Base-by-base conservation (phyloP, 1,139 yeast genomes). In the Pichia norvegensis region DNA sequence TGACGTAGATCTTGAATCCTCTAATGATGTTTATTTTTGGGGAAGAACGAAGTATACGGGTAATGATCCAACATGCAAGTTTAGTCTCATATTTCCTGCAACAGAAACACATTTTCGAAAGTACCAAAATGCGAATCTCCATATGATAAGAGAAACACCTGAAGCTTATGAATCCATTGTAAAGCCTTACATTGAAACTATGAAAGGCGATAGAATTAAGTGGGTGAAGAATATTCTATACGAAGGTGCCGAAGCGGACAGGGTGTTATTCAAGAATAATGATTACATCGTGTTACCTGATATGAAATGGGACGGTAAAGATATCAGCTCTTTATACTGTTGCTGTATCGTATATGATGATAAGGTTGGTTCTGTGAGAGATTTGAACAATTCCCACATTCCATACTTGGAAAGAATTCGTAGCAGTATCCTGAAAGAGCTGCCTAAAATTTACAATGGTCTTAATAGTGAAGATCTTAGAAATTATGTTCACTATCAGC, bases 281-380 rank as follows among this genome's bases (percentile, higher is more conserved):
- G 81, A 85, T 52, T 79, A 78, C 56, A 74, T 82, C 2, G 64
- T 84, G 38, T 66, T 81, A 39, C 90, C 88, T 1, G 92, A 81
- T 60, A 85, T 87, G 87, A 90, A 90, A 62, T 92, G 99, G 99
- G 97, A 92, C 61, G 79, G 85, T 11, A 66, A 73, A 43, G 79
- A 78, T 41, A 53, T 84, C 61, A 85, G 79, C 21, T 66, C 90
- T 2, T 66, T 94, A 49, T 90, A 92, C 59, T 67, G 90, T 55
- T 80, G 87, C 43, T 84, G 87, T 11, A 82, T 94, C 50, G 94
- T 84, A 4, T 77, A 77, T 50, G 67, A 95, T 45, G 70, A 66
- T 3, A 92, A 85, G 50, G 74, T 92, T n/a, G 68, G 81, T 0
- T 77, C 92, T 1, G 59, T 94, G 1, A 73, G 98, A 56, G 97